Percentiles rank a stretch among this genome's conserved stretches.
These are phyloP conservation scores for Groenewaldozyma salmanticensis DNA, from an alignment of 805 yeast genomes.

Conservation along the genomic window DNA sequence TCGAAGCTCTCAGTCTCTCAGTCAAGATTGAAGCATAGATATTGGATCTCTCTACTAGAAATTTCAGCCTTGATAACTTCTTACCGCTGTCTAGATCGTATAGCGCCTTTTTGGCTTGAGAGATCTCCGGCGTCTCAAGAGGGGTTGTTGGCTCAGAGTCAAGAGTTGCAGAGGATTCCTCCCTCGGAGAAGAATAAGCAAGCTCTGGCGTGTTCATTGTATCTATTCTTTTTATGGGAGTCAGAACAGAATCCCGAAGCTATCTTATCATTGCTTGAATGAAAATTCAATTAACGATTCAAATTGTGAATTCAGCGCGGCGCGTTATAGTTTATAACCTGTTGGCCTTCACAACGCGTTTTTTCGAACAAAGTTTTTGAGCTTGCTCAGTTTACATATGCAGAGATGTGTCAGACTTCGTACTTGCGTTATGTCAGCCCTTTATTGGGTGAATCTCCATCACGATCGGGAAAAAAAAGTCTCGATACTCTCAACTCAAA, in stretches of 20 bases:
- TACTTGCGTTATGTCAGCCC: too few relatives aligned
- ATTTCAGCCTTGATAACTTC: constrained; percentile 58
- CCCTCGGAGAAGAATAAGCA: not conserved
- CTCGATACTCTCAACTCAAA: too few relatives aligned
- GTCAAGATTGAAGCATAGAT: constrained; percentile 80
- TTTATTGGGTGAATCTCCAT: too few relatives aligned
- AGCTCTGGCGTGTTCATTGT: not conserved
- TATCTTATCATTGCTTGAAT: too few relatives aligned
- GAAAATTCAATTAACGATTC: too few relatives aligned
- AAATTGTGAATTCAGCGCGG: not conserved
- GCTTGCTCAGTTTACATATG: too few relatives aligned
- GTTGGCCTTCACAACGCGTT: too few relatives aligned
- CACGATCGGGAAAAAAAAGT: too few relatives aligned
- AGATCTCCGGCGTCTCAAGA: constrained; percentile 1
- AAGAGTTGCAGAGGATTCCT: not conserved
- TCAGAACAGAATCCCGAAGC: not conserved
- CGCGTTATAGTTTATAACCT: not conserved
- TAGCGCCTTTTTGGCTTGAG: constrained; percentile 6
- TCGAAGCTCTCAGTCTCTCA: constrained; percentile 42
- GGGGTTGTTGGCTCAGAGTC: constrained; percentile 12
- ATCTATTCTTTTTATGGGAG: not conserved
- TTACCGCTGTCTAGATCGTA: constrained; percentile 36
- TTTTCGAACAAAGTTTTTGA: too few relatives aligned
- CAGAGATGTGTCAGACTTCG: too few relatives aligned
- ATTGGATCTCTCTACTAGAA: constrained; percentile 77